Evolutionary conservation across 2,329 filamentous ascomycete genomes (phyloP), one percentile per base, ranked within the genome.

Genomic region (Epichloe amarillans): DNA sequence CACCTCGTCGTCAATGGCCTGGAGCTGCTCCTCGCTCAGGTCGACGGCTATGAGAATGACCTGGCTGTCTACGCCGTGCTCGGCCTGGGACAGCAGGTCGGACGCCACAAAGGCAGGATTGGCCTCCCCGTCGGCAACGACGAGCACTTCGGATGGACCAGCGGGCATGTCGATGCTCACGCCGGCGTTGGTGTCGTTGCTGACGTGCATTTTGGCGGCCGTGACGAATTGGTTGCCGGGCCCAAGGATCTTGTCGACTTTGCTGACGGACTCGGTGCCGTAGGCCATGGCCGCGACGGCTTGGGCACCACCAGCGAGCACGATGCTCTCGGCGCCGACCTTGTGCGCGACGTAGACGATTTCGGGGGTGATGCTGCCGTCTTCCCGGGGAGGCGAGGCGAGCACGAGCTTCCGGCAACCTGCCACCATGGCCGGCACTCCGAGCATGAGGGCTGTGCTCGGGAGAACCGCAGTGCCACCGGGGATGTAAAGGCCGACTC

Each of bases 171-270:
- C 93, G 61, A 98, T 98, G 67, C 88, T 84, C 40, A 96, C 90
- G 21, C 88, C 86, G 12, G 93, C 93, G 53, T 89, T 94, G 43
- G 93, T 97, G 65, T 98, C 93, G 67, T 98, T 98, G 68, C 85
- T 88, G 42, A 98, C 93, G 60, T 90, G 78, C 93, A 98, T 98
- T 79, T 98, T 98, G 49, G 88, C 93, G 0, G 93, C 93, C 0
- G 93, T 98, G 40, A 98, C 93, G 64, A 97, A 98, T 68, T 97
- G 93, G 70, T 98, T 98, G 37, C 93, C 93, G 3, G 93, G 93
- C 0, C 93, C 93, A 12, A 97, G 80, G 59, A 98, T 96, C 79
- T 98, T 98, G 75, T 98, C 93, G 7, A 98, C 93, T 73, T 98
- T 98, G 67, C 76, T 87, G 47, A 98, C 82, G 59, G 83, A 91